A percentile compares a stretch with the other conserved stretches of the same genome.
These are phyloP conservation scores for Multifurca ochricompacta DNA, from an alignment of 768 basidiomycete genomes.

Conservation along the genomic window DNA sequence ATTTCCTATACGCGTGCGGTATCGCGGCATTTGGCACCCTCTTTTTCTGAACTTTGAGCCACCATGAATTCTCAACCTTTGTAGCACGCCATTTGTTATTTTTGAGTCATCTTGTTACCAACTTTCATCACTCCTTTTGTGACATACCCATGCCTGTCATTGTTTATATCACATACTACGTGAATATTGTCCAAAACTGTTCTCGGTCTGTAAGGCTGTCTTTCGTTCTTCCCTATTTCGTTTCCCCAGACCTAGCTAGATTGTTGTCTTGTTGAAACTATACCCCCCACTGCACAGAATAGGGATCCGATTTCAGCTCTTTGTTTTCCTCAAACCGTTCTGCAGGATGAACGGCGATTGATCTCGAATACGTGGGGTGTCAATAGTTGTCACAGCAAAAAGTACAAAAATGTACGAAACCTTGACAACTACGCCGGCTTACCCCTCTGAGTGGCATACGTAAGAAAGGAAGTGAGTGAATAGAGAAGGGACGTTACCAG, in stretches of 20 bases:
- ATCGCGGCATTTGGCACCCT: slow-evolving; percentile 1
- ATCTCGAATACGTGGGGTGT: neutral
- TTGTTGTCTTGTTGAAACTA: neutral
- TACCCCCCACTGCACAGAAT: neutral
- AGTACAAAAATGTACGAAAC: neutral
- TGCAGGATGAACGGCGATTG: neutral
- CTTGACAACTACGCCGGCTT: slow-evolving; percentile 11
- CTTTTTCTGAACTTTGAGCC: slow-evolving; percentile 4
- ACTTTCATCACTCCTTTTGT: neutral
- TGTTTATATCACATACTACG: neutral
- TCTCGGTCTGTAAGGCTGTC: slow-evolving; percentile 8
- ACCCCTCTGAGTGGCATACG: slow-evolving; percentile 18
- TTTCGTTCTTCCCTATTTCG: neutral
- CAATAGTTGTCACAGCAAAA: too few species aligned
- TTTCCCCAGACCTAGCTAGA: neutral
- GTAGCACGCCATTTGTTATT: neutral
- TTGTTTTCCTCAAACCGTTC: neutral
- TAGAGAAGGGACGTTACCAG: slow-evolving; percentile 21
- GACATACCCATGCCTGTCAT: neutral
- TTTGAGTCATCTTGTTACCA: neutral
- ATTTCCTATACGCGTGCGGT: slow-evolving; percentile 7
- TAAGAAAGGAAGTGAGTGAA: neutral
- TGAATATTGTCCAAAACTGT: slow-evolving; percentile 4
- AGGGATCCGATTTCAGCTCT: neutral
- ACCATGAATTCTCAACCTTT: neutral